Evolutionary conservation across 176 grass and related monocot species (phyloP).

Genomic region (Juncus inflexus): DNA sequence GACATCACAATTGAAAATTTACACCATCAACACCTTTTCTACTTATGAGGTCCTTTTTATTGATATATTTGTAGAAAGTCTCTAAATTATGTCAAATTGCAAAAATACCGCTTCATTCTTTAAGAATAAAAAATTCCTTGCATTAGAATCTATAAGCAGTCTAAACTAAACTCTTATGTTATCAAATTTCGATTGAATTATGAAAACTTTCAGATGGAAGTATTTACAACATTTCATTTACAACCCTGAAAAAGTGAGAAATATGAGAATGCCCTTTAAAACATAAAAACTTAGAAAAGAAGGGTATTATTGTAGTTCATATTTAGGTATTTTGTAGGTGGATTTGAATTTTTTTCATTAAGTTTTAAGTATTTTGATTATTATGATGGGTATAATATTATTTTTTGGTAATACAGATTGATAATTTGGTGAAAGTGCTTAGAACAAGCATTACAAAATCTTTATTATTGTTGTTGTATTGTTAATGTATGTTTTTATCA

Average conservation of each 20-base stretch:
- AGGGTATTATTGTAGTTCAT: too few species aligned
- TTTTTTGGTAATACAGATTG: constrained; percentile 50
- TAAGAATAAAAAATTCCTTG: background rate
- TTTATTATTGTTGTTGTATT: constrained; percentile 33
- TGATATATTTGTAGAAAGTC: constrained; percentile 3
- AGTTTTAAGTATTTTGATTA: background rate
- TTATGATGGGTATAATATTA: constrained; percentile 9
- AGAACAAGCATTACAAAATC: constrained; percentile 94
- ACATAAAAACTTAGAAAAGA: background rate
- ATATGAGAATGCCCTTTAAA: background rate
- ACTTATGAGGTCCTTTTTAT: constrained; percentile 51
- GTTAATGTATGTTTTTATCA: too few species aligned
- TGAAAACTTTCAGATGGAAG: too few species aligned
- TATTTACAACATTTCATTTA: background rate
- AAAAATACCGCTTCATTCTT: background rate
- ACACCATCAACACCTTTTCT: constrained; percentile 62
- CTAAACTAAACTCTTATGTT: too few species aligned
- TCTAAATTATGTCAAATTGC: background rate
- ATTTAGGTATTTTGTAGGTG: too few species aligned
- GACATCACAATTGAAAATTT: constrained; percentile 67
- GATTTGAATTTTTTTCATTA: background rate
- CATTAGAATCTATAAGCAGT: background rate
- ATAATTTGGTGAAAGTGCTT: constrained; percentile 98
- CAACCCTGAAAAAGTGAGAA: background rate
- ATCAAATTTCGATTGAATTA: too few species aligned